These are phyloP conservation scores for Mentha longifolia DNA, from an alignment of 257 asterid species.

Conservation along the genomic window DNA sequence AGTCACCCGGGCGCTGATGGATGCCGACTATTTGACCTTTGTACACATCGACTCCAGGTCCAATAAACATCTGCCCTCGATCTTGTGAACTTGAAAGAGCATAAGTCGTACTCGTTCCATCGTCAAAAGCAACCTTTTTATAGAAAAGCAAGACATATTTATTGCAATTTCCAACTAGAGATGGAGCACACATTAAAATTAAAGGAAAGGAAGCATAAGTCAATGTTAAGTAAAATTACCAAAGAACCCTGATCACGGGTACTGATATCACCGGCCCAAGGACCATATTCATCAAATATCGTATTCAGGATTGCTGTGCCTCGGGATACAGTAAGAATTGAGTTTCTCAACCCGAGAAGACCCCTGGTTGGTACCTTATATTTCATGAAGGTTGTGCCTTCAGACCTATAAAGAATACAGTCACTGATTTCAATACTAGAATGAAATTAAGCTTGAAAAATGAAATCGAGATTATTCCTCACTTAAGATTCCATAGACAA, in stretches of 20 bases:
- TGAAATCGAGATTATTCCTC: conserved; percentile 7
- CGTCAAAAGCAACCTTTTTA: conserved; percentile 86
- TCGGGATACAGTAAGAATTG: conserved; percentile 89
- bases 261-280: conserved; percentile 95
- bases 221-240: conserved; percentile 50
- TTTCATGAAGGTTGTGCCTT: conserved; percentile 77
- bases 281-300: conserved; percentile 84
- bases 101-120: conserved; percentile 82
- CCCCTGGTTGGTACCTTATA: conserved; percentile 96
- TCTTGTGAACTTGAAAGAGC: conserved; percentile 95
- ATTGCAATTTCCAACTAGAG: background rate
- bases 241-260: conserved; percentile 96
- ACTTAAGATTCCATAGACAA: background rate
- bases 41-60: conserved; percentile 83
- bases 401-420: conserved; percentile 53
- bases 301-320: conserved; percentile 97
- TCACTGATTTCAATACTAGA: conserved; percentile 23
- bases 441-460: conserved; percentile 23
- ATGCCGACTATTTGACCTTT: conserved; percentile 97
- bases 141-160: background rate
- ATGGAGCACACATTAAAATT: background rate
- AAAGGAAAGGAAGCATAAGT: background rate
- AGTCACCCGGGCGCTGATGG: conserved; percentile 97
- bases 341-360: conserved; percentile 87
- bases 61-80: conserved; percentile 88